Base-by-base conservation (phyloP, 495 filamentous ascomycete genomes). In the Platismatia glauca region DNA sequence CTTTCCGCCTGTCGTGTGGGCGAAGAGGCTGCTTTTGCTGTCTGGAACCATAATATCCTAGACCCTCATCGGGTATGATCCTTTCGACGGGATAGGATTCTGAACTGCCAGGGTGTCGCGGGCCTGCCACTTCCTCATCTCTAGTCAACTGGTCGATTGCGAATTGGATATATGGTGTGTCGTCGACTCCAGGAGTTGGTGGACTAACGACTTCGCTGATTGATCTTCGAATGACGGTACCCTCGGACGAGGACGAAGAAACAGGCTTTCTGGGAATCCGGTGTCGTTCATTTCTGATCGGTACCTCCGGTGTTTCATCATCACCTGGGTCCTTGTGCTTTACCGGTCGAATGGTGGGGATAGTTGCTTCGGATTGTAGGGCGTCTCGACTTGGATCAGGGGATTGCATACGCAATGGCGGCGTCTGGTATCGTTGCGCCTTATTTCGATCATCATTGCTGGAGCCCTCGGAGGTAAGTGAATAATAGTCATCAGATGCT, bases 111-210 rank as follows among this genome's bases (percentile, higher is more conserved):
- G 73, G 71, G 66, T 77, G 71, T 38, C 68, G 66, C 12, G 69
- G 55, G 2, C 70, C 71, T 20, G 66, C 58, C 7, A 81, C 75
- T 55, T 85, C 80, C 60, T 87, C 85, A 65, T 89, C 83, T 31
- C 82, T 73, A 9, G 87, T 89, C 58, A 90, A 76, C 68, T 89
- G 86, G 58, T 88, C 84, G 56, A 90, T 84, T 41, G 87, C 87
- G 70, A 87, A 89, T 37, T 80, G 84, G 55, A 90, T 84, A 68
- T 85, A 89, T 18, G 86, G 85, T 37, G 82, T 85, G 70, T 88
- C 82, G 64, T 89, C 86, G 52, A 82, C 68, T 16, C 79, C 84
- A 1, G 87, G 87, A 2, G 87, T 87, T 2, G 83, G 77, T 35
- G 79, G 76, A 59, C 73, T 73, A 7, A 53, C n/a, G 3, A 71